A percentile compares a stretch with the other conserved stretches of the same genome.
phyloP scores from a whole-genome alignment of 2,329 filamentous ascomycete genomes.

The Fusarium agapanthi region DNA sequence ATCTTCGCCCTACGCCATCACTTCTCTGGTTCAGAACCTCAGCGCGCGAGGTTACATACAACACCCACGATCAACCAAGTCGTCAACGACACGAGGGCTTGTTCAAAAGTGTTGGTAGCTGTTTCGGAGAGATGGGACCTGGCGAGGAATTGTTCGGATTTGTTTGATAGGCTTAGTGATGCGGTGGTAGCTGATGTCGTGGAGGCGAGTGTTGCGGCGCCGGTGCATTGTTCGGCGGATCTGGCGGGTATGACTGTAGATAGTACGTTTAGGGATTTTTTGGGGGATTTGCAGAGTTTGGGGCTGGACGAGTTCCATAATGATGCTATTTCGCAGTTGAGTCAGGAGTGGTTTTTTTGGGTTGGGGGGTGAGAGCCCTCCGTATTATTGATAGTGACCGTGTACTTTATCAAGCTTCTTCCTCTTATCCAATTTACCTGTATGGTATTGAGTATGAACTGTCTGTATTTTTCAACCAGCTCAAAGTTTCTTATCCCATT shows the following conservation, averaged over 20 bases:
- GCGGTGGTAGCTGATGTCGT: slow-evolving; percentile 53
- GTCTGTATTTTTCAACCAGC: too few species aligned
- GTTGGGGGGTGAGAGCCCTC: slow-evolving; percentile 19
- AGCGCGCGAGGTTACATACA: slow-evolving; percentile 30
- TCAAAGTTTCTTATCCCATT: too few species aligned
- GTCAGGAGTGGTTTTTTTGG: slow-evolving; percentile 36
- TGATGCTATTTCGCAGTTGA: slow-evolving; percentile 41
- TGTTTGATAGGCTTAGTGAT: slow-evolving; percentile 54
- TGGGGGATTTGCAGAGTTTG: slow-evolving; percentile 41
- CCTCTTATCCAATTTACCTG: too few species aligned
- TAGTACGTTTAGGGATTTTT: slow-evolving; percentile 51
- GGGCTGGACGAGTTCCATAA: slow-evolving; percentile 38
- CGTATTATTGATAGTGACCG: slow-evolving; percentile 3
- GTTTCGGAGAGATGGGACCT: slow-evolving; percentile 54
- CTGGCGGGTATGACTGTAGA: slow-evolving; percentile 47
- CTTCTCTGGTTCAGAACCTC: slow-evolving; percentile 37
- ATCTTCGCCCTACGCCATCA: slow-evolving; percentile 54
- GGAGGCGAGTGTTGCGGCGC: slow-evolving; percentile 22
- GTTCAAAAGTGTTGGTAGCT: slow-evolving; percentile 55
- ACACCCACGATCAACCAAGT: slow-evolving; percentile 53
- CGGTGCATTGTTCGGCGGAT: slow-evolving; percentile 8
- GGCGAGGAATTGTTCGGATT: slow-evolving; percentile 51
- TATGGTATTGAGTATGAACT: too few species aligned
- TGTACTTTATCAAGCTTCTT: neutral
- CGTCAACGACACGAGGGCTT: slow-evolving; percentile 53